phyloP scores from a whole-genome alignment of 306 rosid species.

The Senna siamea region DNA sequence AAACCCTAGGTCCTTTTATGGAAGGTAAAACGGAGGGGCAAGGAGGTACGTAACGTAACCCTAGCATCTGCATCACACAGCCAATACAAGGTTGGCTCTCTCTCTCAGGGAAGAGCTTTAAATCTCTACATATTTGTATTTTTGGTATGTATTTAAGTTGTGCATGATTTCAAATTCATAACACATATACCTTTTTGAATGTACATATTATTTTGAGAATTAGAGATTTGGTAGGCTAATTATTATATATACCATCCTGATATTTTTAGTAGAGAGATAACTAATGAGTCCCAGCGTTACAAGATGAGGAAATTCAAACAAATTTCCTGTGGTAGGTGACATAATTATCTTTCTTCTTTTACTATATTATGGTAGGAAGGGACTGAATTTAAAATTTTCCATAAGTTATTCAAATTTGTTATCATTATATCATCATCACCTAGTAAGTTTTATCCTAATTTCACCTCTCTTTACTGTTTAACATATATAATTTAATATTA shows the following conservation, averaged over 20 bases:
- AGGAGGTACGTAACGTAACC: constrained; percentile 52
- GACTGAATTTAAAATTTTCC: not conserved
- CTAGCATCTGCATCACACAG: constrained; percentile 44
- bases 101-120: not conserved
- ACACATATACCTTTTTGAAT: not conserved
- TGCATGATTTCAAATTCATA: not conserved
- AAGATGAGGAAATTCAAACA: not conserved
- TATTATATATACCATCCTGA: not conserved
- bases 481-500: not conserved
- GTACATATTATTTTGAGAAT: not conserved
- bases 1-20: constrained; percentile 68
- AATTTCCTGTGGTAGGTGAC: not conserved
- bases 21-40: constrained; percentile 44
- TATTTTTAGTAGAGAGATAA: no score
- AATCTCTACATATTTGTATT: constrained; percentile 13
- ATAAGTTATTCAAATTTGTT: not conserved
- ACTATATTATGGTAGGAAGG: not conserved
- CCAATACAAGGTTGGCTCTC: not conserved
- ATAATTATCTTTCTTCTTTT: constrained; percentile 10
- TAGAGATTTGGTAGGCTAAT: not conserved
- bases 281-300: not conserved
- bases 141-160: not conserved
- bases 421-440: not conserved
- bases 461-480: not conserved
- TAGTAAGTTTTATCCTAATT: not conserved